Evolutionary conservation across 2,329 filamentous ascomycete species (phyloP), one percentile per base, ranked within the genome.

Genomic region (Cladophialophora yegresii): DNA sequence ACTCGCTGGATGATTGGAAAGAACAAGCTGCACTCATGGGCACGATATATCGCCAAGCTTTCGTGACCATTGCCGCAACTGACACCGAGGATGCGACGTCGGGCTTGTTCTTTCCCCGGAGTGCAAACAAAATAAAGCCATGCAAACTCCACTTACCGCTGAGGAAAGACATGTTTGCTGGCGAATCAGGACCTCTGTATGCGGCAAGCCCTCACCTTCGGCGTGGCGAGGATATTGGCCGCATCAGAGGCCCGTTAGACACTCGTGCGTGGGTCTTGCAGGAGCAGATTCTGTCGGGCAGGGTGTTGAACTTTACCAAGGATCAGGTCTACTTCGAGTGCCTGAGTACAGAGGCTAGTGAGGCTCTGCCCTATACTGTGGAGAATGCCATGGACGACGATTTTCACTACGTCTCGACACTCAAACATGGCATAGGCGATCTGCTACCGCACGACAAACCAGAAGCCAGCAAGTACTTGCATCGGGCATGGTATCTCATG

Each of bases 251-350:
- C 6, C 47, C 47, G 3, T 28, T 51, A n/a, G 26, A 51, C n/a
- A 51, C 47, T 13, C 47, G 47, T 28, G 47, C 47, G 9, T 51
- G 47, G 47, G 47, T 28, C 22, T 51, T 51, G 22, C 47, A 51
- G 22, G 47, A 51, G 47, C 47, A 28, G 20, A 51, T 51, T 28
- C 47, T 51, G 10, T 22, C 47, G 26, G 26, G 22, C 47, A n/a
- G 47, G 26, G 26, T 51, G 22, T 28, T 51, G 47, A 22, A 51
- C n/a, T 51, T 51, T n/a, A 51, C 47, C 20, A 22, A 28, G 26
- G 20, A 51, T n/a, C 22, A 51, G 47, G 26, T 51, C 22, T 28
- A 23, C 26, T 51, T 23, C 47, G 47, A 51, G 26, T 51, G 47
- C 47, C 33, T 40, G 12, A 40, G 33, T 40, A 40, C 33, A 40